These are phyloP conservation scores for Aspergillus sp. DNA, from an alignment of 2,329 filamentous ascomycete genomes.

Conservation along the genomic window DNA sequence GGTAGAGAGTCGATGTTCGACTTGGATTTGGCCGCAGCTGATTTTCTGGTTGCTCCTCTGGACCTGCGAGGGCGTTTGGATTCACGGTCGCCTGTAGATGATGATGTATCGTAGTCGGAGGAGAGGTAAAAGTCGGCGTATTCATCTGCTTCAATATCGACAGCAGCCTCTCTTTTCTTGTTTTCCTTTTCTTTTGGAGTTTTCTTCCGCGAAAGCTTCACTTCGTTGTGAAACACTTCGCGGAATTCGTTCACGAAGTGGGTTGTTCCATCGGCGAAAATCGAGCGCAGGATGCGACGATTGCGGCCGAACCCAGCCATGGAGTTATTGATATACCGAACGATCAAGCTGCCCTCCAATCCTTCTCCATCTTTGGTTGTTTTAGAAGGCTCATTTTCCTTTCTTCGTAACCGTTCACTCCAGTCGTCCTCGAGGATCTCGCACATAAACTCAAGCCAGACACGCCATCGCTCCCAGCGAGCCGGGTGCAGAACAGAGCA, in stretches of 20 bases:
- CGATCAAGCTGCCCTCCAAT: slow-evolving; percentile 47
- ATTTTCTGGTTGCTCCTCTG: slow-evolving; percentile 28
- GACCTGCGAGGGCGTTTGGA: slow-evolving; percentile 41
- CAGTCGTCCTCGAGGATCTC: slow-evolving; percentile 52
- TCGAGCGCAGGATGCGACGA: slow-evolving; percentile 50
- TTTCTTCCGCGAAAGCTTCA: slow-evolving; percentile 35
- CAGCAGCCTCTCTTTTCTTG: slow-evolving; percentile 46
- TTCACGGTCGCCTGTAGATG: slow-evolving; percentile 28
- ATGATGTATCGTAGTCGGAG: slow-evolving; percentile 35
- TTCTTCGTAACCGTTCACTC: slow-evolving; percentile 35
- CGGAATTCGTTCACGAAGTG: slow-evolving; percentile 47
- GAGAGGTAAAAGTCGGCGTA: slow-evolving; percentile 51
- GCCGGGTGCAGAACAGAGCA: slow-evolving; percentile 74
- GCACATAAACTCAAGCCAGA: slow-evolving; percentile 76
- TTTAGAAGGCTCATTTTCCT: slow-evolving; percentile 16
- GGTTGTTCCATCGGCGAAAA: slow-evolving; percentile 52
- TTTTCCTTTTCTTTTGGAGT: slow-evolving; percentile 28
- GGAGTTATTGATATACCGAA: slow-evolving; percentile 45
- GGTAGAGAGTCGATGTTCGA: slow-evolving; percentile 19
- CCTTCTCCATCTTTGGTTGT: slow-evolving; percentile 15
- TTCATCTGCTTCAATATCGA: slow-evolving; percentile 51
- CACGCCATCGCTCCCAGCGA: slow-evolving; percentile 80
- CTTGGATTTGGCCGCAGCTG: slow-evolving; percentile 8
- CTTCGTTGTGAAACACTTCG: slow-evolving; percentile 50
- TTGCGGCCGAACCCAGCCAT: slow-evolving; percentile 38